Conservation (phyloP, 2,329 filamentous ascomycete species). For the Talaromyces sp. region DNA sequence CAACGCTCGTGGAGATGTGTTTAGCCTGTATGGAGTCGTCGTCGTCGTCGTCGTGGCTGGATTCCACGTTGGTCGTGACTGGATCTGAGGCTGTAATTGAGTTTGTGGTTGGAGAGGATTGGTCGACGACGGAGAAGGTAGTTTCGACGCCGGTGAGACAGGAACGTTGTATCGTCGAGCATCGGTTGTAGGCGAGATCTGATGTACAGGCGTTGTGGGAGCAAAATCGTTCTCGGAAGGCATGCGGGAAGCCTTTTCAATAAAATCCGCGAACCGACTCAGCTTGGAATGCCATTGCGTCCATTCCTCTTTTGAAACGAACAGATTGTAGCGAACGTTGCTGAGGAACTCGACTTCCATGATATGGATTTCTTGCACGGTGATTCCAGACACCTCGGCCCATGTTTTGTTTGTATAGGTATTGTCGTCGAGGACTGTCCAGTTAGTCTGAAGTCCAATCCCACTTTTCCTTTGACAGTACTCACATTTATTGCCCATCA, state of each 20-base stretch:
- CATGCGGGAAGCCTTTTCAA: constrained; percentile 62
- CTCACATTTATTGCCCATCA: constrained; percentile 95
- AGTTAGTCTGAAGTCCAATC: constrained; percentile 24
- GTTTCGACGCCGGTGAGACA: constrained; percentile 32
- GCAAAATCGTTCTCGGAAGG: constrained; percentile 38
- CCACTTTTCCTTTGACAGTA: constrained; percentile 19
- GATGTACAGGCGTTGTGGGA: constrained; percentile 28
- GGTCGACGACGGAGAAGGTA: constrained; percentile 39
- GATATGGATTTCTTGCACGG: constrained; percentile 90
- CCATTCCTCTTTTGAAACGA: constrained; percentile 85
- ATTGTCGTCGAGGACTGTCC: constrained; percentile 84
- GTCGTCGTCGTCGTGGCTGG: constrained; percentile 21
- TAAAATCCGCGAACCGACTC: constrained; percentile 77
- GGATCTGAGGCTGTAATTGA: background rate
- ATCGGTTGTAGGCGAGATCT: constrained; percentile 34
- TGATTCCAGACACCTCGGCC: constrained; percentile 94
- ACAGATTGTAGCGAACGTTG: constrained; percentile 93
- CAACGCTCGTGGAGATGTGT: constrained; percentile 24
- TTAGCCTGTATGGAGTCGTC: constrained; percentile 21
- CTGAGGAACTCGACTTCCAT: constrained; percentile 99
- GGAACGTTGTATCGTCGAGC: constrained; percentile 28
- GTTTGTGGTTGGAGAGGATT: constrained; percentile 24
- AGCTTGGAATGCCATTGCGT: constrained; percentile 79
- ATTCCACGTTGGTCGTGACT: constrained; percentile 16
- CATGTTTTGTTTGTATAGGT: constrained; percentile 99